Evolutionary conservation across 2,329 filamentous ascomycete species (phyloP).

Genomic region (Immersiporthe knoxdaviesiana): DNA sequence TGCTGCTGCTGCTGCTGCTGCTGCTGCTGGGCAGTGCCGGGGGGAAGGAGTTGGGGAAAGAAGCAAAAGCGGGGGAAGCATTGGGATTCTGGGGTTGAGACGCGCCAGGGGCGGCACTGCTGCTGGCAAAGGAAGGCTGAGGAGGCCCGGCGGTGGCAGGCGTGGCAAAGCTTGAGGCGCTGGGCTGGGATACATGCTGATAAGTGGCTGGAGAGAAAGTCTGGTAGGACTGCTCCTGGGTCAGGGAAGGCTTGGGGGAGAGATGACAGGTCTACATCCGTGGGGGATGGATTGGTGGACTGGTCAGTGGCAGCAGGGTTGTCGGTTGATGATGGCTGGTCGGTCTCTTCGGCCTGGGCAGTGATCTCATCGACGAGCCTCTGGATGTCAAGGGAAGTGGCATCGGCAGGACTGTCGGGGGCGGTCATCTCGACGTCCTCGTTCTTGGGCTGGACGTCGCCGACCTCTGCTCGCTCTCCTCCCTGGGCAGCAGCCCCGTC

Average conservation of each 20-base stretch:
- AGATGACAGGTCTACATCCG: conserved; percentile 34
- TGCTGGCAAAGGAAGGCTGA: conserved; percentile 23
- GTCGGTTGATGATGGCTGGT: conserved; percentile 22
- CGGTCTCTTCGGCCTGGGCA: conserved; percentile 35
- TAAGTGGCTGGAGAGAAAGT: conserved; percentile 28
- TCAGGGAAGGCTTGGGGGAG: conserved; percentile 38
- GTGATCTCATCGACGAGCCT: conserved; percentile 43
- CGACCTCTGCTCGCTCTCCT: conserved; percentile 12
- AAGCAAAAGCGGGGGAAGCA: conserved; percentile 25
- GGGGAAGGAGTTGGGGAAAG: conserved; percentile 29
- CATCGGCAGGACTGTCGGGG: conserved; percentile 26
- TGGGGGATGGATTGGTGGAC: conserved; percentile 28
- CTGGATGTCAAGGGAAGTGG: conserved; percentile 40
- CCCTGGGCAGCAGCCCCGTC: neutral
- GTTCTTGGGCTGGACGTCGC: conserved; percentile 25
- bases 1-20: too few species aligned
- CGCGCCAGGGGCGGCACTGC: conserved; percentile 22
- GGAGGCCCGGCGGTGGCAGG: conserved; percentile 21
- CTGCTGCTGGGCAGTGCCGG: conserved; percentile 22
- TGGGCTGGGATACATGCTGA: conserved; percentile 30
- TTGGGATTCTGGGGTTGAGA: conserved; percentile 24
- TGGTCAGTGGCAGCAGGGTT: conserved; percentile 29
- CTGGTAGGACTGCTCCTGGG: conserved; percentile 33
- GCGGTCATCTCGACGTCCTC: conserved; percentile 28
- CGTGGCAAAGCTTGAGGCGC: conserved; percentile 25